Percentiles rank a stretch among this genome's conserved stretches.
Evolutionary conservation across 345 rosid species (phyloP).

Genomic region (Toxicodendron radicans): DNA sequence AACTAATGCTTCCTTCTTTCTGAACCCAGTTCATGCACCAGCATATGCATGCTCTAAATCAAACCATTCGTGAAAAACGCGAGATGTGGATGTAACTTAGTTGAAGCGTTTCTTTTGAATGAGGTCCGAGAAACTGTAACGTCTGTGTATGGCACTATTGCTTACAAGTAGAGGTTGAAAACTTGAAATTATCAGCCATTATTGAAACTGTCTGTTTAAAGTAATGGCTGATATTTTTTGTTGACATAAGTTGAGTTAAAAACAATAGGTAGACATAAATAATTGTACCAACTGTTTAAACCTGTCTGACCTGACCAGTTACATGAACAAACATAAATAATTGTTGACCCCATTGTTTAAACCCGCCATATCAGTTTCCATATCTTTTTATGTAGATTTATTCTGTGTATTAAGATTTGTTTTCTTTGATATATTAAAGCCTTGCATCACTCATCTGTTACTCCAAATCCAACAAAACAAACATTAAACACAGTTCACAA

Average conservation of each 20-base stretch:
- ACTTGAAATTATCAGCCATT: too few relatives aligned
- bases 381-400: slow-evolving; percentile 7
- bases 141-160: too few relatives aligned
- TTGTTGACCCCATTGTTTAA: neutral
- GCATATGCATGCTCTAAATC: too few relatives aligned
- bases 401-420: neutral
- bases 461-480: slow-evolving; percentile 13
- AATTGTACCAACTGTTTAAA: neutral
- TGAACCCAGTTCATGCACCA: too few relatives aligned
- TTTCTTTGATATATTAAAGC: neutral
- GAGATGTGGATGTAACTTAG: too few relatives aligned
- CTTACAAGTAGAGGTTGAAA: too few relatives aligned
- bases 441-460: slow-evolving; percentile 3
- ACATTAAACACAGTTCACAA: neutral
- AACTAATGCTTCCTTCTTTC: too few relatives aligned
- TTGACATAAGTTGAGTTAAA: neutral
- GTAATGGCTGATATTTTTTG: neutral
- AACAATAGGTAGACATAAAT: neutral
- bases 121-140: too few relatives aligned
- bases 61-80: too few relatives aligned
- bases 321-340: neutral
- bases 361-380: slow-evolving; percentile 1
- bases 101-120: too few relatives aligned
- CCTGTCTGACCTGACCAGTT: slow-evolving; percentile 12
- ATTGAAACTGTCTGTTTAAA: too few relatives aligned